A percentile compares a stretch with the other conserved stretches of the same genome.
Conservation (phyloP, 2,329 filamentous ascomycete genomes). For the Bipolaris bicolor region DNA sequence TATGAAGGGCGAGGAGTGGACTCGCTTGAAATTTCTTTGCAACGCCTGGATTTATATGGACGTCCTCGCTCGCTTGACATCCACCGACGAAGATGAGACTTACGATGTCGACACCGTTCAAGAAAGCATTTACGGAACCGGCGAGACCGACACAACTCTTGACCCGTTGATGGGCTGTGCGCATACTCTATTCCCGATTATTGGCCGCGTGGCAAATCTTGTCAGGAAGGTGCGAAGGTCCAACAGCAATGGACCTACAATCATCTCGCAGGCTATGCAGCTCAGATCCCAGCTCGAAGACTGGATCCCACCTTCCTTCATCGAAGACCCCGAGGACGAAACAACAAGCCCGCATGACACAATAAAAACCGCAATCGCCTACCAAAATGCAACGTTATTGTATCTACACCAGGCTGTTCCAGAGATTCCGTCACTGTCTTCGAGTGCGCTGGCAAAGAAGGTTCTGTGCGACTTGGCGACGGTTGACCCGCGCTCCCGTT, state of each 20-base stretch:
- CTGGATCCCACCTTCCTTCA: slow-evolving; percentile 65
- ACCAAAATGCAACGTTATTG: slow-evolving; percentile 69
- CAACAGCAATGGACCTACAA: slow-evolving; percentile 63
- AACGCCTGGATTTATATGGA: slow-evolving; percentile 78
- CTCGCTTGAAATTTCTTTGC: slow-evolving; percentile 69
- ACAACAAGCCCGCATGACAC: slow-evolving; percentile 67
- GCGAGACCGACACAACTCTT: slow-evolving; percentile 58
- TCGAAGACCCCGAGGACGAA: slow-evolving; percentile 68
- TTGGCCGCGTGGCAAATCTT: slow-evolving; percentile 69
- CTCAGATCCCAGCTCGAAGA: slow-evolving; percentile 65
- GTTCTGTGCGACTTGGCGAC: slow-evolving; percentile 67
- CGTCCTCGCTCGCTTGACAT: slow-evolving; percentile 71
- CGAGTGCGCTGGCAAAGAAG: slow-evolving; percentile 65
- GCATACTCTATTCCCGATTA: slow-evolving; percentile 69
- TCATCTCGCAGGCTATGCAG: slow-evolving; percentile 67
- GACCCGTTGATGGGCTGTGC: slow-evolving; percentile 76
- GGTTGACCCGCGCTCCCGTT: slow-evolving; percentile 66
- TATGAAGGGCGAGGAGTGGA: slow-evolving; percentile 50
- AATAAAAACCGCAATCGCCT: slow-evolving; percentile 70
- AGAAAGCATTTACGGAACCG: slow-evolving; percentile 44
- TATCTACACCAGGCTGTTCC: slow-evolving; percentile 73
- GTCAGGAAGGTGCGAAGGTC: slow-evolving; percentile 66
- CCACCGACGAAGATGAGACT: slow-evolving; percentile 63
- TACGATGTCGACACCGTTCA: slow-evolving; percentile 57
- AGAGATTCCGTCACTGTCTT: slow-evolving; percentile 66